Percentiles rank a stretch among this genome's conserved stretches.
Evolutionary conservation across 78 protist species (phyloP).

Genomic region (Dictyostelium discoideum): dicty_2.7 NC_007088.5:3974501-3975000

Average conservation of each 20-base stretch:
- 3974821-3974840: conserved; percentile 67
- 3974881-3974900: neutral
- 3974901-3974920: neutral
- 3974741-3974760: conserved; percentile 45
- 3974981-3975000: conserved; percentile 82
- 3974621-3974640: conserved; percentile 46
- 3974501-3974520: conserved; percentile 78
- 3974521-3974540: conserved; percentile 58
- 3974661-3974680: conserved; percentile 81
- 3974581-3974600: conserved; percentile 69
- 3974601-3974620: conserved; percentile 83
- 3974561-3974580: conserved; percentile 37
- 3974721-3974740: conserved; percentile 79
- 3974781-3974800: conserved; percentile 73
- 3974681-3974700: conserved; percentile 87
- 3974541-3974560: conserved; percentile 77
- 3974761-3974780: conserved; percentile 85
- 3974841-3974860: neutral
- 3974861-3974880: neutral
- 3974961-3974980: neutral
- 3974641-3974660: conserved; percentile 61
- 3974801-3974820: conserved; percentile 84
- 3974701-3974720: conserved; percentile 78
- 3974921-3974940: neutral
- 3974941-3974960: neutral